Base-by-base conservation (phyloP, 192 early-diverging fungal species). In the Borealophlyctis nickersoniae region DNA sequence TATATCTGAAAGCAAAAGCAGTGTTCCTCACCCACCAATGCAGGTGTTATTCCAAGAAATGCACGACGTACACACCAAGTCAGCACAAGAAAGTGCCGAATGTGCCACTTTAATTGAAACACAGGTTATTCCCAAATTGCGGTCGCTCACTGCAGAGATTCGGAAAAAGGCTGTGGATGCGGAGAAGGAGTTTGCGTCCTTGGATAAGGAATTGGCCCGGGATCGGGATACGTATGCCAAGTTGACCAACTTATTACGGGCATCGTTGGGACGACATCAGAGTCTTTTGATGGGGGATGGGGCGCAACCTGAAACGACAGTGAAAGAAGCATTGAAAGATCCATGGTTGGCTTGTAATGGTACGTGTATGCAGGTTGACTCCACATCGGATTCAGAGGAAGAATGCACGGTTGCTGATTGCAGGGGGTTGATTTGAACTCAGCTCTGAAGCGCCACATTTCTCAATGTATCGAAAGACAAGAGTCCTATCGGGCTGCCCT, bases 371-470 rank as follows among this genome's bases (percentile, higher is more conserved):
- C 49, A n/a, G n/a, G n/a, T n/a, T 4, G 48, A 5, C 2, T 31
- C 35, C 58, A 5, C 32, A 56, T 32, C 58, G 2, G n/a, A 23
- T 19, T 55, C n/a, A 3, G 2, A 55, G 30, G 16, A 27, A 9
- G 5, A 19, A 16, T 2, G 54, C 59, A 16, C 52, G 1, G 29
- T n/a, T 63, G 24, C 31, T 32, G 11, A 65, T 14, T 24, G 24
- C 26, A 2, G 26, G 22, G 13, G n/a, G 29, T 32, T 65, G 14
- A 11, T 35, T n/a, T 24, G 11, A 19, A 59, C 34, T 33, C 9
- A 81, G 79, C 52, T 3, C 33, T 81, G 49, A 71, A 73, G 54
- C 53, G 67, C 5, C 76, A 78, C 64, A 73, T 81, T n/a, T 62
- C 63, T 19, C 56, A 58, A 2, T 73, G 73, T 23, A 55, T 74